These are phyloP conservation scores for Cardamine chenopodiifolia DNA, from an alignment of 345 rosid genomes.

Conservation along the genomic window DNA sequence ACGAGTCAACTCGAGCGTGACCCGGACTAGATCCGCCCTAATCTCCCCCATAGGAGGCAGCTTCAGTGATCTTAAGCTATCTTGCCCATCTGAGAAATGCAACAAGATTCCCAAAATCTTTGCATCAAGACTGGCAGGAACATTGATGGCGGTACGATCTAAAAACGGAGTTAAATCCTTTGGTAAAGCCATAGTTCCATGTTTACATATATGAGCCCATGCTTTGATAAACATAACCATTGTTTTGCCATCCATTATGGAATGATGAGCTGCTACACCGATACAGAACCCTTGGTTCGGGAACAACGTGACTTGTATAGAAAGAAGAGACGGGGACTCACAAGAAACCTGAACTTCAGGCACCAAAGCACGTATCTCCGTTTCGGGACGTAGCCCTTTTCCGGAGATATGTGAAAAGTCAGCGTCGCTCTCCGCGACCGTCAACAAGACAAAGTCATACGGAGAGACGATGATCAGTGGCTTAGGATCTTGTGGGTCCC, in stretches of 20 bases:
- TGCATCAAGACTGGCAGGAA: slow-evolving; percentile 15
- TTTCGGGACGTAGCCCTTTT: slow-evolving; percentile 2
- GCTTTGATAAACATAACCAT: slow-evolving; percentile 24
- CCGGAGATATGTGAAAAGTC: slow-evolving; percentile 27
- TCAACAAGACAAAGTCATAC: slow-evolving; percentile 30
- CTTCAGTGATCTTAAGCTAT: slow-evolving; percentile 13
- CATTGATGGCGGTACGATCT: slow-evolving; percentile 38
- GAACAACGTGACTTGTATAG: slow-evolving; percentile 33
- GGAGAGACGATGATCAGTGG: slow-evolving; percentile 39
- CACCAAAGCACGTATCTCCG: slow-evolving; percentile 16
- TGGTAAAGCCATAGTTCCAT: background rate
- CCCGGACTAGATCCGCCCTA: slow-evolving; percentile 15
- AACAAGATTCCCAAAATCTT: slow-evolving; percentile 1
- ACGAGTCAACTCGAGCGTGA: slow-evolving; percentile 26
- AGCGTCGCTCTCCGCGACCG: slow-evolving; percentile 24
- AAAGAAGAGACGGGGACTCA: background rate
- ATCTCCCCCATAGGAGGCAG: background rate
- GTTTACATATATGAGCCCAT: slow-evolving; percentile 36
- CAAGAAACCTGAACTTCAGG: slow-evolving; percentile 20
- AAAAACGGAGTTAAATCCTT: slow-evolving; percentile 33
- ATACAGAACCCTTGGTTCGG: slow-evolving; percentile 35
- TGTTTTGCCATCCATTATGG: slow-evolving; percentile 31
- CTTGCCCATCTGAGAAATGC: background rate
- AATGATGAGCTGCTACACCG: slow-evolving; percentile 36
- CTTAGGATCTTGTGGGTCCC: slow-evolving; percentile 30